phyloP scores from a whole-genome alignment of 179 eudicot species.

The Corrigiola litoralis region DNA sequence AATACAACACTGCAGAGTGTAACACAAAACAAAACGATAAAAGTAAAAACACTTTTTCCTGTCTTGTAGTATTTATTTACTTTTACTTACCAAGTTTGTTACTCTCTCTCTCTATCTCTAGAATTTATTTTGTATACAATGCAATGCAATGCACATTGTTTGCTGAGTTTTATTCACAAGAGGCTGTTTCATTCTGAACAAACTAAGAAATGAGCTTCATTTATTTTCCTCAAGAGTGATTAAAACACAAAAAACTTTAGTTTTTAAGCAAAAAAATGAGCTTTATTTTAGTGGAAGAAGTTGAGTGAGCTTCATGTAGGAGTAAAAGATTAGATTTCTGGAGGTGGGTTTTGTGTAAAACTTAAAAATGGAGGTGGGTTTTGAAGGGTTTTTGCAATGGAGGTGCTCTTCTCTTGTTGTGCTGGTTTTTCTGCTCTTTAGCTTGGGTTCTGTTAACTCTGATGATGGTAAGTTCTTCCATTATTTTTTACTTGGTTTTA shows the following conservation, averaged over 20 bases:
- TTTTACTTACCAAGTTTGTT: not conserved
- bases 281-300: not conserved
- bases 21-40: not conserved
- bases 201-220: not conserved
- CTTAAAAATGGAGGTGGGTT: constrained; percentile 28
- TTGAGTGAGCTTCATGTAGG: not conserved
- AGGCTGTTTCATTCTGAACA: not conserved
- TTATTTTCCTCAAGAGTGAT: not conserved
- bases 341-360: not conserved
- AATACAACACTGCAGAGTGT: not conserved
- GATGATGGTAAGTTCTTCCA: constrained; percentile 60
- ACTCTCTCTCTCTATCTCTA: not conserved
- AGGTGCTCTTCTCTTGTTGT: constrained; percentile 15
- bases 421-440: constrained; percentile 24
- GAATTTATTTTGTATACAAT: not conserved
- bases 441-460: constrained; percentile 43
- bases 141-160: constrained; percentile 35
- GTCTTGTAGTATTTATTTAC: not conserved
- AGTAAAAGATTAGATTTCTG: not conserved
- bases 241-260: not conserved
- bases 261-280: not conserved
- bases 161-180: constrained; percentile 8
- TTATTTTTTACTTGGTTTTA: not conserved
- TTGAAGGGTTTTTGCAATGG: constrained; percentile 22
- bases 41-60: too few species aligned